Base-by-base conservation (phyloP, 2,329 filamentous ascomycete species). In the Sarocladiaceae sp. region DNA sequence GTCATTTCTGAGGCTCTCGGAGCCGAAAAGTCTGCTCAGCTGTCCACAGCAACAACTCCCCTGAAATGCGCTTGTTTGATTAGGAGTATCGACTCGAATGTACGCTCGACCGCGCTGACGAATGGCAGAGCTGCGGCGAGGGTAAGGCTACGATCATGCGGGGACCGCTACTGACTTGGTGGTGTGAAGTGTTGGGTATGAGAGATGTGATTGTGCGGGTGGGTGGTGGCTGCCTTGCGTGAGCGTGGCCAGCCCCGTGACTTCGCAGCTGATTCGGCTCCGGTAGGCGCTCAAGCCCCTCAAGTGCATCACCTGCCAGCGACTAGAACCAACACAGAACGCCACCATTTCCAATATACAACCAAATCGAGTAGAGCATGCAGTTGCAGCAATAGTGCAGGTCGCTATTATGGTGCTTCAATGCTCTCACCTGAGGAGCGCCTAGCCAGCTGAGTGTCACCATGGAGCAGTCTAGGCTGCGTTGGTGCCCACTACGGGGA, bases 361-460 rank as follows among this genome's bases (percentile, higher is more conserved):
- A 17, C 35, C 35, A 5, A 12, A n/a, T 8, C 8, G 7, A 17
- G 35, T 17, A 10, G 6, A 26, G 4, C 13, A 15, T 5, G 33
- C 15, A n/a, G n/a, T 44, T 44, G 40, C 23, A 44, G 40, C 22
- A 44, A 44, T 44, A 26, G 40, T 44, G 40, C 40, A 44, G 12
- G 22, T 26, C 22, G 15, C 40, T 44, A 20, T 15, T n/a, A 12
- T 26, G 17, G 26, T n/a, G 15, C 33, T 8, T n/a, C 15, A n/a
- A 5, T 36, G 8, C 33, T n/a, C 33, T 8, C 7, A 36, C 33
- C 15, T 36, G 33, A 36, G 15, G 33, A n/a, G 15, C 33, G 33
- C 33, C 15, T 10, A 5, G 33, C n/a, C 33, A 36, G 33, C 33
- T 36, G 33, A 36, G 18, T 17, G 18, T 10, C 7, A 36, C 33